A percentile compares a stretch with the other conserved stretches of the same genome.
These are phyloP conservation scores for Tricholomella constricta DNA, from an alignment of 768 basidiomycete species.

Conservation along the genomic window DNA sequence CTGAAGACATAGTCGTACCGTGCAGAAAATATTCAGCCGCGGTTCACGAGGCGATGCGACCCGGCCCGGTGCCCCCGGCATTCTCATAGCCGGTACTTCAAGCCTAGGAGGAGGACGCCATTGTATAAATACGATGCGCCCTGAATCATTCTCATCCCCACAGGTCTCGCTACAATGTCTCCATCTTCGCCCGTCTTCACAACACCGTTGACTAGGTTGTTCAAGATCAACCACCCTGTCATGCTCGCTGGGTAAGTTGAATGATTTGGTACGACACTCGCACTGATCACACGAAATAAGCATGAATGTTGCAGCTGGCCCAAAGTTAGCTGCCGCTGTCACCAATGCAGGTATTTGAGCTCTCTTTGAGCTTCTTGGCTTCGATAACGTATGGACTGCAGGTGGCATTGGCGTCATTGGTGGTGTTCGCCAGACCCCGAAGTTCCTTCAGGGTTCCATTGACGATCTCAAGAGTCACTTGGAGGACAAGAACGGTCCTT, in stretches of 20 bases:
- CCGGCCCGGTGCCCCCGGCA: conserved; percentile 3
- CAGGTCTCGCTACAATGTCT: conserved; percentile 49
- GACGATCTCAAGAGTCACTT: conserved; percentile 74
- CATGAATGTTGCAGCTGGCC: conserved; percentile 88
- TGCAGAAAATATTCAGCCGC: conserved; percentile 9
- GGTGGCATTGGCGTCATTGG: conserved; percentile 89
- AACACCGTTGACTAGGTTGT: conserved; percentile 74
- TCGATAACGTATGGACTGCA: conserved; percentile 17
- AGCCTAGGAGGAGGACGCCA: not conserved
- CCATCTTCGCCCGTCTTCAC: conserved; percentile 65
- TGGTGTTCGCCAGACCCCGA: conserved; percentile 73
- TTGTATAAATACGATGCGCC: conserved; percentile 7
- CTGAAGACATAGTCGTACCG: conserved; percentile 25
- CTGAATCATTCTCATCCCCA: conserved; percentile 2
- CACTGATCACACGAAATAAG: conserved; percentile 29
- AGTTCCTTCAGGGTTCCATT: conserved; percentile 65
- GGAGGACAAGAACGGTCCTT: conserved; percentile 74
- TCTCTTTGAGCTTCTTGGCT: not conserved
- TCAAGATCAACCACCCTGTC: conserved; percentile 80
- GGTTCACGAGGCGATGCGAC: conserved; percentile 4
- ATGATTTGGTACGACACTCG: conserved; percentile 11
- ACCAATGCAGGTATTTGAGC: conserved; percentile 71
- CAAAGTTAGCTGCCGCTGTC: conserved; percentile 84
- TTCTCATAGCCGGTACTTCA: not conserved
- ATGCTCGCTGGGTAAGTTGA: conserved; percentile 67